Base-by-base conservation (phyloP, 2,329 filamentous ascomycete species). In the Ophiostoma himal-ulmi region DNA sequence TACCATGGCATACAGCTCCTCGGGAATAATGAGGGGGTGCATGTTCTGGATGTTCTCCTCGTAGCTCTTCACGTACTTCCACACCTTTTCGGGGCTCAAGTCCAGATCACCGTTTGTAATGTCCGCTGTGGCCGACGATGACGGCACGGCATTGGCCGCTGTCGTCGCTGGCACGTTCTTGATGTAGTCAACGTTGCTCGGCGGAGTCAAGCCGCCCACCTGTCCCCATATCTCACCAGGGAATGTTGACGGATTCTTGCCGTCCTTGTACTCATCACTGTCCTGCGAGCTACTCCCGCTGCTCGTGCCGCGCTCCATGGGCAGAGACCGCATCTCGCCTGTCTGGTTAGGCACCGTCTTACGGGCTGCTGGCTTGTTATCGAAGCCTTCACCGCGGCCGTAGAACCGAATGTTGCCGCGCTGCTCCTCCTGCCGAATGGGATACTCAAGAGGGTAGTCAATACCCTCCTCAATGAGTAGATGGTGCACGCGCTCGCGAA, bases 301-400 rank as follows among this genome's bases (percentile, higher is more conserved):
- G 39, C 76, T 78, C 17, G 34, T 20, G 4, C 39, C 52, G 44
- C 71, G 69, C 39, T 69, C 71, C 67, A 72, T 70, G 8, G 44
- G 20, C 57, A 60, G 7, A 22, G 64, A 20, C 14, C 37, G 41
- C 7, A 62, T 37, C 22, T 57, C 34, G 20, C 60, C 30, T 34
- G 67, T 36, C 44, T 62, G n/a, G 76, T 30, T 6, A 11, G 81
- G 65, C 81, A 77, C 17, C 80, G 79, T 22, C 77, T 75, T 71
- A 74, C 77, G 37, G 78, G 77, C 71, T 20, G 75, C 77, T 37
- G 39, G n/a, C 64, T 85, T 85, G 34, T 83, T 82, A 75, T 89
- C 88, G 36, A 85, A 82, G 41, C 91, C 91, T 79, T 96, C 92
- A 3, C 93, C 93, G 72, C 89, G 86, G 0, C 93, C 93, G 78